Conservation (phyloP, 1,284 basidiomycete species). For the Schizopora paradoxa region DNA sequence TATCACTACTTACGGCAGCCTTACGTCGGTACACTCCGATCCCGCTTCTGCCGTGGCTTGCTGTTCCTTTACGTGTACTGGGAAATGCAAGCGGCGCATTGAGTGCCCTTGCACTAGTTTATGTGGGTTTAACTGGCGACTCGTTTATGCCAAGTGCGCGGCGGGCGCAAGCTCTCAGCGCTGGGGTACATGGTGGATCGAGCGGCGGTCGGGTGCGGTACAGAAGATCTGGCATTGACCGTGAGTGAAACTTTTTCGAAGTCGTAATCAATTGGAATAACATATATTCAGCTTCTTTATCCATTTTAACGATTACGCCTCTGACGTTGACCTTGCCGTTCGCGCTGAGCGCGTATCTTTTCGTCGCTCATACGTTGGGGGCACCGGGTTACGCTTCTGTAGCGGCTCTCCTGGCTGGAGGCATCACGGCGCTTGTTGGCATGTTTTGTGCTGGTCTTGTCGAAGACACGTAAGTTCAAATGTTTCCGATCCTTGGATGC, state of each 20-base stretch:
- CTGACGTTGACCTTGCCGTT: conserved; percentile 77
- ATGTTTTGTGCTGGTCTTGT: conserved; percentile 80
- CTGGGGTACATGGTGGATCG: conserved; percentile 38
- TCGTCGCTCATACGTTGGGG: conserved; percentile 78
- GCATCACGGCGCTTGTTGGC: conserved; percentile 77
- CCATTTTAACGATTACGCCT: conserved; percentile 76
- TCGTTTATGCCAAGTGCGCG: conserved; percentile 76
- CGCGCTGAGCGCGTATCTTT: conserved; percentile 78
- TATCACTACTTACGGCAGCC: conserved; percentile 43
- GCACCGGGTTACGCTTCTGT: conserved; percentile 74
- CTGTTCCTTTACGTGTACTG: conserved; percentile 37
- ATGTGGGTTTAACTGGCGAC: conserved; percentile 82
- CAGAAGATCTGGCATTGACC: conserved; percentile 49
- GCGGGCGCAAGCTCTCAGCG: conserved; percentile 56
- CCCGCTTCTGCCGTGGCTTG: conserved; percentile 50
- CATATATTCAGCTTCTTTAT: conserved; percentile 49
- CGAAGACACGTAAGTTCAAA: conserved; percentile 59
- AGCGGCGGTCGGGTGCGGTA: conserved; percentile 36
- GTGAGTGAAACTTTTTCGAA: conserved; percentile 33
- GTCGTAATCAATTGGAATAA: conserved; percentile 8
- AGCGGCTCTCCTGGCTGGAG: conserved; percentile 73
- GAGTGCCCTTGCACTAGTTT: conserved; percentile 79
- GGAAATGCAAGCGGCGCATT: conserved; percentile 68
- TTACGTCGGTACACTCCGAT: conserved; percentile 37
- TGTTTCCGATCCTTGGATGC: no score